Base-by-base conservation (phyloP, 2,329 filamentous ascomycete genomes). In the Nectriaceae sp. region DNA sequence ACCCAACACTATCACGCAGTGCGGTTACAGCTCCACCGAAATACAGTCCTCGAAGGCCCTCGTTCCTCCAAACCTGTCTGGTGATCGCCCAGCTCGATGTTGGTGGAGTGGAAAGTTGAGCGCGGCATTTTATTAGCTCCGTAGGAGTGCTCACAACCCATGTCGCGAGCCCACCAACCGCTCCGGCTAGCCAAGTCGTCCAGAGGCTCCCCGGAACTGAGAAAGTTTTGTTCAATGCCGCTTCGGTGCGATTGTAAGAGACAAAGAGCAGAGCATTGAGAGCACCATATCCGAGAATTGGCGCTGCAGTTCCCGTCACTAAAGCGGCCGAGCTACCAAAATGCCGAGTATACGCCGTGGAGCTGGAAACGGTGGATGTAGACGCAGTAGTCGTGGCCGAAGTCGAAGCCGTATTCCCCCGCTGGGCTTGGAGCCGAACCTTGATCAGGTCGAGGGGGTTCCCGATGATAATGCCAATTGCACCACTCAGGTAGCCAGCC, bases 181-280 rank as follows among this genome's bases (percentile, higher is more conserved):
- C 89, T 39, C 93, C 93, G 15, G 92, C 90, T 10, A 87, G 55
- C 83, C 88, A 97, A 15, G 88, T 84, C 31, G 86, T 85, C 65
- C 76, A 77, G 4, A 90, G 76, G 48, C 76, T 80, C 5, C 76
- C 72, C 22, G 65, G 56, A 16, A 56, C 50, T 33, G 64, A 56
- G 19, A 73, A 61, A 10, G 61, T 51, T 2, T 52, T 56, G 58
- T 76, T 75, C 21, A 97, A 73, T 15, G 83, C 68, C 19, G 76
- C 75, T 61, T 93, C 82, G n/a, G 85, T 86, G 49, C 89, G 87
- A 67, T 96, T 96, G 74, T 97, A 97, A 2, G 88, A 86, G 58
- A 93, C 83, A 70, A 96, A 97, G 18, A 97, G 83, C 15, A 97
- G 75, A 33, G 90, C 91, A 65, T 97, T 97, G 52, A 97, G 80